A percentile compares a stretch with the other conserved stretches of the same genome.
These are phyloP conservation scores for Mortierella sp. DNA, from an alignment of 371 early-diverging fungal species.

Conservation along the genomic window DNA sequence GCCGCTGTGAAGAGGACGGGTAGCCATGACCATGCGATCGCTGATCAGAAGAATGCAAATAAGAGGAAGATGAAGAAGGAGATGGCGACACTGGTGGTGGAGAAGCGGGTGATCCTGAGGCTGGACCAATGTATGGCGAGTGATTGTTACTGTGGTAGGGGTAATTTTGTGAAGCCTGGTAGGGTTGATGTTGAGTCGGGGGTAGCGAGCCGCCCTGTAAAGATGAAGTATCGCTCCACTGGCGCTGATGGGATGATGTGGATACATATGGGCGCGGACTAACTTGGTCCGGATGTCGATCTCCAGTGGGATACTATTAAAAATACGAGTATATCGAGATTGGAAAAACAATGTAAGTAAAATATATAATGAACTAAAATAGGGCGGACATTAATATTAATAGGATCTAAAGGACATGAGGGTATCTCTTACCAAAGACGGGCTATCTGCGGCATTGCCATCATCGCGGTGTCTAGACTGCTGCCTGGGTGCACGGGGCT, in stretches of 20 bases:
- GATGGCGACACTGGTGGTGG: slow-evolving; percentile 43
- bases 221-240: slow-evolving; percentile 55
- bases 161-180: slow-evolving; percentile 25
- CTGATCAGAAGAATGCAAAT: slow-evolving; percentile 21
- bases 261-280: slow-evolving; percentile 22
- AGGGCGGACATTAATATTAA: not conserved
- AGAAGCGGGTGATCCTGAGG: slow-evolving; percentile 37
- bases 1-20: slow-evolving; percentile 14
- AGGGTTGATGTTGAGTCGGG: slow-evolving; percentile 18
- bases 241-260: slow-evolving; percentile 35
- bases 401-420: not conserved
- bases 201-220: slow-evolving; percentile 30
- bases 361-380: slow-evolving; percentile 2
- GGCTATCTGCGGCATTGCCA: slow-evolving; percentile 4
- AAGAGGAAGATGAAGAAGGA: slow-evolving; percentile 30
- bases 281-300: slow-evolving; percentile 13
- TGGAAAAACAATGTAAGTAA: not conserved
- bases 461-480: slow-evolving; percentile 20
- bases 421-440: slow-evolving; percentile 5
- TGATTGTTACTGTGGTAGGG: slow-evolving; percentile 26
- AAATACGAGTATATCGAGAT: too few relatives aligned
- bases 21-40: slow-evolving; percentile 16
- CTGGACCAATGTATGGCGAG: slow-evolving; percentile 50
- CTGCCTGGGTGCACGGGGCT: slow-evolving; percentile 47
- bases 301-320: slow-evolving; percentile 7